phyloP scores from a whole-genome alignment of 2,329 filamentous ascomycete species.

The Claviceps humidiphila region DNA sequence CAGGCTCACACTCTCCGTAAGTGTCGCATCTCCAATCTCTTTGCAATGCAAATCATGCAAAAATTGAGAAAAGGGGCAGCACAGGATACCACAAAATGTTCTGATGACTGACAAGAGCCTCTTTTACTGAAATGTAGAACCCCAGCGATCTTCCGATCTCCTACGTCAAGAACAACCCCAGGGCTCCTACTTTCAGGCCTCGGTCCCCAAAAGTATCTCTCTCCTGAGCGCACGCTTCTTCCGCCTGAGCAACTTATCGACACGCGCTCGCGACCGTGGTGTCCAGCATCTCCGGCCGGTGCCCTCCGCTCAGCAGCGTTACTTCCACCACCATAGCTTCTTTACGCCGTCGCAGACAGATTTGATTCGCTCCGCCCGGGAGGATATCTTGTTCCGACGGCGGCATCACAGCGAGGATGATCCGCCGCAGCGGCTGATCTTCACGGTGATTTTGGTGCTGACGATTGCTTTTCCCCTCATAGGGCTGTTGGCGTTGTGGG shows the following conservation, averaged over 20 bases:
- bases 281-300: not conserved
- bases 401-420: constrained; percentile 15
- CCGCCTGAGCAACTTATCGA: constrained; percentile 13
- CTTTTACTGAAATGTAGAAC: not conserved
- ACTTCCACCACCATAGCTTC: constrained; percentile 9
- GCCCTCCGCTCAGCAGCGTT: not conserved
- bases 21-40: not conserved
- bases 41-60: not conserved
- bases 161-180: constrained; percentile 1
- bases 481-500: constrained; percentile 29
- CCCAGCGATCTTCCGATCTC: constrained; percentile 3
- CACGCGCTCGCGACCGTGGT: constrained; percentile 8
- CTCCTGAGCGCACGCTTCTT: constrained; percentile 9
- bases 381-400: constrained; percentile 17
- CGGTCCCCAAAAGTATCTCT: constrained; percentile 6
- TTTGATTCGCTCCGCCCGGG: constrained; percentile 18
- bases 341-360: constrained; percentile 17
- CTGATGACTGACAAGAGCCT: not conserved
- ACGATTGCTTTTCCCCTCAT: constrained; percentile 33
- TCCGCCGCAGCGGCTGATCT: constrained; percentile 22
- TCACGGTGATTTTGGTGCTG: constrained; percentile 23
- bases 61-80: not conserved
- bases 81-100: not conserved
- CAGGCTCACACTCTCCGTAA: constrained; percentile 4
- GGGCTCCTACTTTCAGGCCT: constrained; percentile 6